Evolutionary conservation across 2,329 filamentous ascomycete species (phyloP), one percentile per base, ranked within the genome.

Genomic region (Claviceps sp.): DNA sequence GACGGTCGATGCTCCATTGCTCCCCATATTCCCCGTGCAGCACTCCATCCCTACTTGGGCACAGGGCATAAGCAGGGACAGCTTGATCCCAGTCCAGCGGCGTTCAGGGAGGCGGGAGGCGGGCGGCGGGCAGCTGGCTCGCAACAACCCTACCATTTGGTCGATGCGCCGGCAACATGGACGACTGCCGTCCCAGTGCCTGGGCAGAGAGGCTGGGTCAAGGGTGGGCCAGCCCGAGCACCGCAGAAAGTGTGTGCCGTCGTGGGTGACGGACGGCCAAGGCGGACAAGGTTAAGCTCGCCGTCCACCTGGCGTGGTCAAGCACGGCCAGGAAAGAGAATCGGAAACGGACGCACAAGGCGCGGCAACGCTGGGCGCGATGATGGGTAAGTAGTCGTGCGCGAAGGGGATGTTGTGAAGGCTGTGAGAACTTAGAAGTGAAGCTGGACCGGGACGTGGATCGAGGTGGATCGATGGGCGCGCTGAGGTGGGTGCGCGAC

Each of bases 91-190:
- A 36, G 43, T 47, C 41, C 44, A 37, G 44, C 24, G 36, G 42
- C 24, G 26, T 24, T 26, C 44, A 47, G 20, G 49, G 44, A 47
- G 42, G 42, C 22, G 24, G 44, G 44, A 26, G 22, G 24, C 38
- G 47, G 49, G 44, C 36, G 2, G 20, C 36, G 36, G 49, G 37
- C 49, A 24, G 24, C 36, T 44, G 16, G 37, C 49, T 47, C 49
- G 44, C 49, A 37, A 47, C 34, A 37, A 47, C 49, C 44, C 49
- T 51, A 51, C 49, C 34, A 42, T 46, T 36, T 47, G 49, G 43
- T 47, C 49, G 24, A 51, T 51, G 37, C 24, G 42, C 34, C n/a
- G 30, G 22, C 16, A 30, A 38, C 30, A 20, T 36, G 43, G 49
- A 50, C 42, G 48, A 45, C 34, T 37, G n/a, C 48, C 48, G 49